phyloP scores from a whole-genome alignment of 768 basidiomycete genomes.

The Suillus alpinus region DNA sequence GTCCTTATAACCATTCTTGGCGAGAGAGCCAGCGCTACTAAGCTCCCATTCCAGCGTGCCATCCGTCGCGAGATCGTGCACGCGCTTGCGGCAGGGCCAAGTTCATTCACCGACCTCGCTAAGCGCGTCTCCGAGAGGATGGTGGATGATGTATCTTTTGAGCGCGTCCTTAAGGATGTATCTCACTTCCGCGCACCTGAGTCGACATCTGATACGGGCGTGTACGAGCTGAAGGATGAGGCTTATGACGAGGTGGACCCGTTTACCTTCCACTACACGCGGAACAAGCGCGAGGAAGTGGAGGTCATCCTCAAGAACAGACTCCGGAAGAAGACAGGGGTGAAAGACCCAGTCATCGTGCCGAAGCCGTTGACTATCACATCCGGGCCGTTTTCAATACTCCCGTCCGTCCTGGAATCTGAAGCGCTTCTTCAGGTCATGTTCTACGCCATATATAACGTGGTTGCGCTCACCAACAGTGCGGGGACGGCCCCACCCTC shows the following conservation, averaged over 20 bases:
- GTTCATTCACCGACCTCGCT: conserved; percentile 86
- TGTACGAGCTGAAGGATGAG: conserved; percentile 87
- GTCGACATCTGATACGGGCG: conserved; percentile 70
- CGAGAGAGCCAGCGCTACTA: conserved; percentile 73
- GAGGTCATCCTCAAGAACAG: conserved; percentile 70
- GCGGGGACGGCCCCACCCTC: conserved; percentile 64
- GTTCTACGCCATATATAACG: conserved; percentile 78
- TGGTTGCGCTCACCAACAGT: conserved; percentile 62
- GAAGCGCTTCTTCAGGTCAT: conserved; percentile 76
- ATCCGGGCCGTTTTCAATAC: conserved; percentile 63
- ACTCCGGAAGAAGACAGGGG: conserved; percentile 60
- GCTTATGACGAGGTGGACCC: conserved; percentile 87
- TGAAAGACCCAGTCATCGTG: conserved; percentile 67
- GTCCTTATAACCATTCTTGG: conserved; percentile 84
- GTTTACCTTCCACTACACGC: conserved; percentile 93
- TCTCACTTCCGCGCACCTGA: conserved; percentile 83
- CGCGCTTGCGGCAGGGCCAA: conserved; percentile 82
- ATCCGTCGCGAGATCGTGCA: conserved; percentile 88
- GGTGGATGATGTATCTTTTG: conserved; percentile 80
- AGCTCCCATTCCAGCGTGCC: conserved; percentile 58
- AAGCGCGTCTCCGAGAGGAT: conserved; percentile 90
- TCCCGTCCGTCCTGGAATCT: conserved; percentile 65
- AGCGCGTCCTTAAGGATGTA: conserved; percentile 72
- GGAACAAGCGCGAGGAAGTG: conserved; percentile 92
- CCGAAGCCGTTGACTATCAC: conserved; percentile 68